Conservation (phyloP, 2,329 filamentous ascomycete species). For the Pestalotiopsis sp. region DNA sequence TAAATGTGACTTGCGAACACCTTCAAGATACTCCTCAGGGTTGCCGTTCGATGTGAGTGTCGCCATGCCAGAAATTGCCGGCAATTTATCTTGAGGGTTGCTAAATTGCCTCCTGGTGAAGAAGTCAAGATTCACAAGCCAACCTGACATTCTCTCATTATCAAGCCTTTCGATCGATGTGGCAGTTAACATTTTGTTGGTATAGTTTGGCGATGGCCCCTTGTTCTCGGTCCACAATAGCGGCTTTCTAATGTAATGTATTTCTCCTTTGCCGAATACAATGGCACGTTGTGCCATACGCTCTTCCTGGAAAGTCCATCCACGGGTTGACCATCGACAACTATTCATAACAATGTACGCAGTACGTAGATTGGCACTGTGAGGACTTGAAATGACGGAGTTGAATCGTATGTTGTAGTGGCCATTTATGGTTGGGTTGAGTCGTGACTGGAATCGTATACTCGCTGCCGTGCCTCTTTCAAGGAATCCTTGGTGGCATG, state of each 20-base stretch:
- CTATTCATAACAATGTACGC: not conserved
- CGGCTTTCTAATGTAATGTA: not conserved
- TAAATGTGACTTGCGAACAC: not conserved
- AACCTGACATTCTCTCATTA: not conserved
- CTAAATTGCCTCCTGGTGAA: not conserved
- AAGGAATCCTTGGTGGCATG: not conserved
- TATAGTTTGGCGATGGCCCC: not conserved
- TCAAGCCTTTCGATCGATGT: not conserved
- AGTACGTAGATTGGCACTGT: not conserved
- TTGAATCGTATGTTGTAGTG: not conserved
- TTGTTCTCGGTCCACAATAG: not conserved
- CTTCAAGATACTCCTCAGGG: not conserved
- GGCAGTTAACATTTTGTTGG: not conserved
- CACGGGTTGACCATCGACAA: not conserved
- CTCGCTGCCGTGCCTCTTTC: not conserved
- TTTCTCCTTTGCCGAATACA: not conserved
- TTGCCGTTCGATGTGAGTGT: not conserved
- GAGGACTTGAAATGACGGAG: not conserved
- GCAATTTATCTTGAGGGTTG: not conserved
- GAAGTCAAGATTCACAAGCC: not conserved
- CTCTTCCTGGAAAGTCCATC: not conserved
- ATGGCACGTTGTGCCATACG: not conserved
- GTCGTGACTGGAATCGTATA: not conserved
- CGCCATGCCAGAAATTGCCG: not conserved
- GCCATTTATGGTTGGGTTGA: not conserved